Evolutionary conservation across 495 filamentous ascomycete genomes (phyloP).

Genomic region (Lindgomyces ingoldianus): DNA sequence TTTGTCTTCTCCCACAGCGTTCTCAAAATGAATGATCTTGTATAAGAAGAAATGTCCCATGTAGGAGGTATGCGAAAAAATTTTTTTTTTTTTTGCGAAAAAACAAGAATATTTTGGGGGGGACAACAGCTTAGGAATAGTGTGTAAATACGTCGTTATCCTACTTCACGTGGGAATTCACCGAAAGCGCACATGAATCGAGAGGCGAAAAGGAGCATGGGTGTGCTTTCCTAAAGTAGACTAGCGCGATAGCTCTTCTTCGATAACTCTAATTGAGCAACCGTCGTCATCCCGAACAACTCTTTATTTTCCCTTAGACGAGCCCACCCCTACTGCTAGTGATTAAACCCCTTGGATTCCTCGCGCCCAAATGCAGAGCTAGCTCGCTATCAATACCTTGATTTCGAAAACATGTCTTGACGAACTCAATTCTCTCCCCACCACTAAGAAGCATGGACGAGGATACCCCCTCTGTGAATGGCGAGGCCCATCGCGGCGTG

Average conservation of each 20-base stretch:
- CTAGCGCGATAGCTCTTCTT: neutral
- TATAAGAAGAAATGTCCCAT: neutral
- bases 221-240: neutral
- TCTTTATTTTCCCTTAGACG: too few species aligned
- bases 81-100: too few species aligned
- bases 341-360: too few species aligned
- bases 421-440: neutral
- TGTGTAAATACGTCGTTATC: too few species aligned
- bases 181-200: too few species aligned
- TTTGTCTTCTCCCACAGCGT: neutral
- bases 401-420: too few species aligned
- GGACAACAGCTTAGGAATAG: neutral
- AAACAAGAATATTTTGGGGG: neutral
- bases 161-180: too few species aligned
- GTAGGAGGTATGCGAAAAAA: neutral
- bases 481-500: neutral
- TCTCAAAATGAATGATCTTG: conserved; percentile 7
- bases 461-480: neutral
- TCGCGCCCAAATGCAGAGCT: too few species aligned
- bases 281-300: neutral
- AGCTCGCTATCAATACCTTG: too few species aligned
- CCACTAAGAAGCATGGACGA: neutral
- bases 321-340: too few species aligned
- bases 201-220: neutral
- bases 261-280: neutral